A percentile compares a stretch with the other conserved stretches of the same genome.
phyloP scores from a whole-genome alignment of 2,329 filamentous ascomycete species.

The Fonsecaea multimorphosa region DNA sequence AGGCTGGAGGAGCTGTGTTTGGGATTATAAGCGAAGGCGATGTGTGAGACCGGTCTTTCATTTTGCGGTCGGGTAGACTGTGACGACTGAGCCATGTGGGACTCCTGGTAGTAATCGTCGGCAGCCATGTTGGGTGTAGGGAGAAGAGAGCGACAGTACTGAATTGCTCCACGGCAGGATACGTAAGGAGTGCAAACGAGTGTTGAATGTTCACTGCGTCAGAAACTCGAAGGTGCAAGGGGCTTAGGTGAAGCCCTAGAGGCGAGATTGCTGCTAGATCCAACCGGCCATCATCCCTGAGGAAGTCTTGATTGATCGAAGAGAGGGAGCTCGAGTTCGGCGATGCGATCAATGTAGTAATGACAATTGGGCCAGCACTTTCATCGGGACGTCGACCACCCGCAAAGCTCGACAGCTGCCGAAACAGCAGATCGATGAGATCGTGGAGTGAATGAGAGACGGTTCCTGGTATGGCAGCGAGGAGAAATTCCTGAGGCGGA shows the following conservation, averaged over 20 bases:
- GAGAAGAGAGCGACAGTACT: constrained; percentile 12
- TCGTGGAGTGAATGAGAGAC: not conserved
- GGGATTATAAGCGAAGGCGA: constrained; percentile 26
- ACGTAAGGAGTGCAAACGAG: not conserved
- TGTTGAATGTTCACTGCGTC: not conserved
- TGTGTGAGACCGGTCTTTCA: constrained; percentile 22
- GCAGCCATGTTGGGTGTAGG: constrained; percentile 60
- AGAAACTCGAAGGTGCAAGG: not conserved
- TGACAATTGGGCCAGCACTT: not conserved
- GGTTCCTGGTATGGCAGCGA: not conserved
- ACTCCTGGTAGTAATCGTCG: constrained; percentile 69
- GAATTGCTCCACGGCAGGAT: constrained; percentile 10
- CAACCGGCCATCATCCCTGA: constrained; percentile 4
- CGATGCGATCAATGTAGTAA: not conserved
- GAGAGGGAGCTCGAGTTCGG: not conserved
- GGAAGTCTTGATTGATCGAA: not conserved
- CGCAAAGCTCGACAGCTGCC: constrained; percentile 1
- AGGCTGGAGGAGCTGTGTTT: constrained; percentile 39
- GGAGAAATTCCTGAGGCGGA: not conserved
- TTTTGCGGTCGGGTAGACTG: constrained; percentile 21
- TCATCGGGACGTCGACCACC: not conserved
- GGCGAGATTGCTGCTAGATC: not conserved
- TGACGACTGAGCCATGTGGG: constrained; percentile 29
- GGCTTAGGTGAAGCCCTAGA: not conserved
- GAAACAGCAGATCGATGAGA: constrained; percentile 2